Evolutionary conservation across 768 basidiomycete species (phyloP), one percentile per base, ranked within the genome.

Genomic region (Boletus fagicola): DNA sequence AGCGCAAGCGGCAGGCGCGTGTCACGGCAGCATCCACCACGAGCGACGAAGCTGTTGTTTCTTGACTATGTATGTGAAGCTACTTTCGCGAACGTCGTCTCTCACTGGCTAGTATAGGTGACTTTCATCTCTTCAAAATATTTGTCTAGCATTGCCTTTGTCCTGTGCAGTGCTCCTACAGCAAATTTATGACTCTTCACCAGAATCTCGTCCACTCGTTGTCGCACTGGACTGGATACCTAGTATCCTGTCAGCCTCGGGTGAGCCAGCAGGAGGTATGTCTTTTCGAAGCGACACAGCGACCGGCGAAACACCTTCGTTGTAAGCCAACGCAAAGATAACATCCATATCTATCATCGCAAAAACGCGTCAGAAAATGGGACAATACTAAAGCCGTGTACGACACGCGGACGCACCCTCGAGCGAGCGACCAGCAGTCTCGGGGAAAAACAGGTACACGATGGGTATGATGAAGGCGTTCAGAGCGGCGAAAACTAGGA

Each of bases 371-470:
- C 31, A 62, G 26, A n/a, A 45, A 43, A 28, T 26, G 1, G 16
- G n/a, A 33, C 7, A 20, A 26, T 3, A 11, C 10, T 15, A 9
- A 30, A 1, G 0, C 12, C 16, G 2, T 16, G 6, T 13, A 18
- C 6, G 49, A 3, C 6, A 33, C 4, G 26, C 10, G 22, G 12
- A 65, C 65, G n/a, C 53, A 75, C 77, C 83, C 72, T 84, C 83
- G 16, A 84, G 68, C 0, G 82, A 84, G 43, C 82, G 78, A 26
- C 82, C 81, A 18, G 83, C 78, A 4, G 83, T 85, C 71, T 85
- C 83, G 58, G 76, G 84, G 72, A 84, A 84, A 72, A 82, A 85
- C 49, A 83, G 64, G 64, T 85, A 86, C 4, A 85, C 81, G 16
- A 78, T 62, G 22, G 83, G 83, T 31, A 84, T 72, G 54, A 85